Conservation (phyloP, 1,284 basidiomycete species). For the Fomitopsis schrenkii region DNA sequence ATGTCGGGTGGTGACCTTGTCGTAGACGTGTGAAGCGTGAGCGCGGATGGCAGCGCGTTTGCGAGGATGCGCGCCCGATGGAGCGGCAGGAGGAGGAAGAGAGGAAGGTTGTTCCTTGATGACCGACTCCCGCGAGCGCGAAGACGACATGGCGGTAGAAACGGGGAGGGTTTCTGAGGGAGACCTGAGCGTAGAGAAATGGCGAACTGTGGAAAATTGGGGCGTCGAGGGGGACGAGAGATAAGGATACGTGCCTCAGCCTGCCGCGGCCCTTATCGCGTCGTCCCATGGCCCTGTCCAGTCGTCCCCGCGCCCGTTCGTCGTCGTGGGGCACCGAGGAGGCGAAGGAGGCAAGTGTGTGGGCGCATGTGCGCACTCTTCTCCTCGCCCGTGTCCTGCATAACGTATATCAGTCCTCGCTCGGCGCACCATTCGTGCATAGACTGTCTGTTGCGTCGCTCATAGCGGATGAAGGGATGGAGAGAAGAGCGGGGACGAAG, state of each 20-base stretch:
- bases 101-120: conserved; percentile 24
- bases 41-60: not conserved
- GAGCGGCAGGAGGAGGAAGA: conserved; percentile 12
- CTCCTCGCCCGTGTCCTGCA: too few relatives aligned
- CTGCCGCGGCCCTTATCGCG: not conserved
- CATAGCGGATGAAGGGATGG: too few relatives aligned
- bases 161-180: not conserved
- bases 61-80: not conserved
- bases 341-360: too few relatives aligned
- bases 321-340: too few relatives aligned
- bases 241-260: not conserved
- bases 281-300: not conserved
- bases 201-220: not conserved
- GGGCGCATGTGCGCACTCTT: too few relatives aligned
- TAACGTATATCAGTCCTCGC: too few relatives aligned
- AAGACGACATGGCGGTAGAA: conserved; percentile 23
- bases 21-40: conserved; percentile 15
- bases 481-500: too few relatives aligned
- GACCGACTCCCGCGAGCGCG: conserved; percentile 10
- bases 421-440: too few relatives aligned
- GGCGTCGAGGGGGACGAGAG: not conserved
- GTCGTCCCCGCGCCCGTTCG: too few relatives aligned
- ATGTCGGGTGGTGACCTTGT: conserved; percentile 42
- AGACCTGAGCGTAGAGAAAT: not conserved
- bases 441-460: too few relatives aligned